Base-by-base conservation (phyloP, 1,139 yeast species). In the Yamadazyma trypodendri region DNA sequence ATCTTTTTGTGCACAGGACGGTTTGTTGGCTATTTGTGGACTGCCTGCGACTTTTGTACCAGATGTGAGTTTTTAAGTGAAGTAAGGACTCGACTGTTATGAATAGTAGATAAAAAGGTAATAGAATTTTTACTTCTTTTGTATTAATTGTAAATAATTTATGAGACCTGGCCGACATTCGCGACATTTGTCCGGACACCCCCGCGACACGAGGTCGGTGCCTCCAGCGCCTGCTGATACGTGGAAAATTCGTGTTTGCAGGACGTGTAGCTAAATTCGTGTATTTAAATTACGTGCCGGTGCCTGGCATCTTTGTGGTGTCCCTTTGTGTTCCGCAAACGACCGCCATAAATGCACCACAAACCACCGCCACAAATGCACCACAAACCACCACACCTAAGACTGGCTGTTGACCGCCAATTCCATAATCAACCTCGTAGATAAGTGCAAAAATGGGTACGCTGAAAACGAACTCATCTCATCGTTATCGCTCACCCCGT, bases 351-450 rank as follows among this genome's bases (percentile, higher is more conserved):
- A n/a, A n/a, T n/a, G n/a, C n/a, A n/a, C n/a, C n/a, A n/a, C n/a
- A n/a, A n/a, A n/a, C n/a, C n/a, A n/a, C n/a, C n/a, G n/a, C n/a
- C n/a, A n/a, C n/a, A n/a, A n/a, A n/a, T n/a, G n/a, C n/a, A n/a
- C n/a, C n/a, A n/a, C n/a, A n/a, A n/a, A n/a, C n/a, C n/a, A n/a
- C n/a, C n/a, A n/a, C n/a, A n/a, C n/a, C 22, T 25, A 25, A 44
- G 54, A 54, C 38, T 61, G 66, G 52, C 65, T 60, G 58, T 90
- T 92, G 12, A 92, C 97, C 1, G 97, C 97, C 50, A 92, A 73
- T 61, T 92, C 97, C 96, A 92, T 89, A 48, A 92, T 92, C 48
- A 92, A 75, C 55, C 90, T 71, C 1, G 97, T 90, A 21, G 97
- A 94, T 53, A 92, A 68, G 62, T 92, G 96, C 55, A 92, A 68